Evolutionary conservation across 495 filamentous ascomycete species (phyloP), one percentile per base, ranked within the genome.

Genomic region (Apiosordaria backusii): DNA sequence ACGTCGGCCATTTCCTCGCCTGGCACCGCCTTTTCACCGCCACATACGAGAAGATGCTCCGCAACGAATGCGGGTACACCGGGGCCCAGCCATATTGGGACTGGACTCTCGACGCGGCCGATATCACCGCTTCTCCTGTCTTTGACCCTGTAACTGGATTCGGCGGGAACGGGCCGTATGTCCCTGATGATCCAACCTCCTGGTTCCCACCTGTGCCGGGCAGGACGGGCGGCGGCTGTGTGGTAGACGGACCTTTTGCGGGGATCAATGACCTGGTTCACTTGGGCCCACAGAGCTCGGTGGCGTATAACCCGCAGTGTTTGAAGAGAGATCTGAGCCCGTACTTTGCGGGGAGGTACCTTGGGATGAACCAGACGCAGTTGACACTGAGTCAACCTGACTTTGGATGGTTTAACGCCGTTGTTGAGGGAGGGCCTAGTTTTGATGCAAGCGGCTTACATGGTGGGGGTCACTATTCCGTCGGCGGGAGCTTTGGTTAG

Each of bases 31-130:
- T 75, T 68, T 79, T 71, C 63, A 65, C 77, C 58, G 75, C 72
- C 71, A 71, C 70, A 27, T 78, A 76, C 61, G 78, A 80, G 66
- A 66, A 70, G 65, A 75, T 76, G 67, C 72, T 80, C 45, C 72
- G 77, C 29, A 63, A 69, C 16, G 62, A 75, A 66, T 80, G 78
- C 65, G 74, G 71, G 40, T 78, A 79, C 65, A 72, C 55, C 19
- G 77, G 78, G 23, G 63, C 78, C 4, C 72, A 79, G 50, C 76
- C 78, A 0, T 80, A 78, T 67, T 80, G 78, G 78, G 79, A 77
- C 68, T 79, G 77, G 78, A 76, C 76, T 3, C 72, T 77, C 2
- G 75, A 80, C 71, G 57, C 67, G 0, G 58, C 59, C n/a, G 74
- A 74, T 45, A 75, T 72, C 19, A 70, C 71, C 27, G 66, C 67